A percentile compares a stretch with the other conserved stretches of the same genome.
phyloP scores from a whole-genome alignment of 2,329 filamentous ascomycete genomes.

The Fusarium sp. region DNA sequence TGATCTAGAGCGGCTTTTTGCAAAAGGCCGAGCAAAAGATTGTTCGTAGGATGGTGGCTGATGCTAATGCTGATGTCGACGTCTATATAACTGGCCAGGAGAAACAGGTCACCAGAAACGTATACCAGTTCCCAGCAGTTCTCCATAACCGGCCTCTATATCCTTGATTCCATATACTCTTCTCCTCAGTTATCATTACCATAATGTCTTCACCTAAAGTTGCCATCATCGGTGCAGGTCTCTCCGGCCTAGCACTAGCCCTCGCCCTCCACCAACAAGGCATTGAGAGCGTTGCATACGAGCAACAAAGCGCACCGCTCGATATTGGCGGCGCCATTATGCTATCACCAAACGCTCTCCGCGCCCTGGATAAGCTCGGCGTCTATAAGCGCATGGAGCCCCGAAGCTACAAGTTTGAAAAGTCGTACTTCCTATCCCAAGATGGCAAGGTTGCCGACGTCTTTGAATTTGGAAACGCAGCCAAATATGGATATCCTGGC shows the following conservation, averaged over 20 bases:
- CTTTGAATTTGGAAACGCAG: constrained; percentile 60
- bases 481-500: constrained; percentile 63
- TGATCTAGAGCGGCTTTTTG: not conserved
- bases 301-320: constrained; percentile 57
- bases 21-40: constrained; percentile 13
- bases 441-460: constrained; percentile 50
- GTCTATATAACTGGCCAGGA: constrained; percentile 21
- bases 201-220: constrained; percentile 33
- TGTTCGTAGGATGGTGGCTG: not conserved
- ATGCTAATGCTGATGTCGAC: not conserved
- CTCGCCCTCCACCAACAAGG: constrained; percentile 63
- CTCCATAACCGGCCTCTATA: too few species aligned
- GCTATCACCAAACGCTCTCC: constrained; percentile 68
- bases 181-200: not conserved
- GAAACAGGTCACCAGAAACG: not conserved
- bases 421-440: constrained; percentile 58
- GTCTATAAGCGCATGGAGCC: constrained; percentile 59
- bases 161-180: accelerated
- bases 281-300: constrained; percentile 64
- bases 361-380: constrained; percentile 61
- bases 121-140: not conserved
- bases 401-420: constrained; percentile 63
- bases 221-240: constrained; percentile 53
- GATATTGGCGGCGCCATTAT: constrained; percentile 66
- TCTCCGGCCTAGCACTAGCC: constrained; percentile 63